Conservation (phyloP, 164 flowering plant species). For the Vitis labrusca region DNA sequence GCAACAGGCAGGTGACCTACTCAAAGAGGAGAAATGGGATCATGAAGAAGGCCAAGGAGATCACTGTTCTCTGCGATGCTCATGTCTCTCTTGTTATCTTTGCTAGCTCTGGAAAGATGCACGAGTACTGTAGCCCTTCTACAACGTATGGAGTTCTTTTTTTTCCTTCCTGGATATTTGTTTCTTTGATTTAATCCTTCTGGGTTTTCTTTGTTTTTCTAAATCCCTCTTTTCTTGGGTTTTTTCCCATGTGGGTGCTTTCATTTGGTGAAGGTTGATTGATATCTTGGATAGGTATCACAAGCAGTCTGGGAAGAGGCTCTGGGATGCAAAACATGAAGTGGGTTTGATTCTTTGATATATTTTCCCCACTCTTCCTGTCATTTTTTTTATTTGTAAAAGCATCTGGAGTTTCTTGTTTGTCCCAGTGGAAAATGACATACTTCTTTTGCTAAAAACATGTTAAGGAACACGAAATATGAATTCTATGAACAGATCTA, state of each 20-base stretch:
- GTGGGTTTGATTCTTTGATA: slow-evolving; percentile 27
- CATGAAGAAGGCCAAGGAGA: slow-evolving; percentile 77
- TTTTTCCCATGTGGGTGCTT: slow-evolving; percentile 2
- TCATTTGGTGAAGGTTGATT: slow-evolving; percentile 36
- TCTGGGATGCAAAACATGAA: slow-evolving; percentile 98
- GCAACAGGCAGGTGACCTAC: slow-evolving; percentile 80
- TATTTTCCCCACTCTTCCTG: slow-evolving; percentile 2
- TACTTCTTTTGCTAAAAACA: slow-evolving; percentile 32
- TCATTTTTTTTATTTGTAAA: background rate
- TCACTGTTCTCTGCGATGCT: slow-evolving; percentile 79
- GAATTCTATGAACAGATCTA: slow-evolving; percentile 40
- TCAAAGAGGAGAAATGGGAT: slow-evolving; percentile 79
- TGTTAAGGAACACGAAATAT: slow-evolving; percentile 30
- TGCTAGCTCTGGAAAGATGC: slow-evolving; percentile 63
- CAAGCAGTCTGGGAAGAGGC: slow-evolving; percentile 51
- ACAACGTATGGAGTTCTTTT: slow-evolving; percentile 35
- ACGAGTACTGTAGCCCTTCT: slow-evolving; percentile 53
- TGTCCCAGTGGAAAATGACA: slow-evolving; percentile 2
- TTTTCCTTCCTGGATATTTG: background rate
- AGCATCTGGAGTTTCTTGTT: background rate
- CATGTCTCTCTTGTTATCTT: slow-evolving; percentile 71
- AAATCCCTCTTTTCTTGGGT: background rate
- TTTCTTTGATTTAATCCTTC: background rate
- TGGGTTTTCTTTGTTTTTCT: background rate
- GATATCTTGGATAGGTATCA: slow-evolving; percentile 64